A percentile compares a stretch with the other conserved stretches of the same genome.
Evolutionary conservation across 2,329 filamentous ascomycete species (phyloP).

Genomic region (Stachybotrys elegans): DNA sequence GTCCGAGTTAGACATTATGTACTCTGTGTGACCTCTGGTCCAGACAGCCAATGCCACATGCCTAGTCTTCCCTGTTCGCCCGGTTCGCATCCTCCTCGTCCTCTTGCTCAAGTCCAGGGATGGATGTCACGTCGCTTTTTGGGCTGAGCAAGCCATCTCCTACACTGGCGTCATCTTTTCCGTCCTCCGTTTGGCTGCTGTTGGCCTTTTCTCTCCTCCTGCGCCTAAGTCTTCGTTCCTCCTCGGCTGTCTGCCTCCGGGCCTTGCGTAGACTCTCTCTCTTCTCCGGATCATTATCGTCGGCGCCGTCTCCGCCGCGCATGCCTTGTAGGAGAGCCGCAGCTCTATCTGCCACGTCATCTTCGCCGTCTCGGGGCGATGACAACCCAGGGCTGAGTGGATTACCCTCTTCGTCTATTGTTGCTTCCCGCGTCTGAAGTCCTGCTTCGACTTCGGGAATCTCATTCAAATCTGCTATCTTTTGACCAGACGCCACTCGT

Average conservation of each 20-base stretch:
- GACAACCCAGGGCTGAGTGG: conserved; percentile 46
- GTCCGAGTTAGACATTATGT: conserved; percentile 32
- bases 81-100: conserved; percentile 12
- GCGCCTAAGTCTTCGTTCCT: conserved; percentile 65
- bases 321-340: conserved; percentile 81
- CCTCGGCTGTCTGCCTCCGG: conserved; percentile 69
- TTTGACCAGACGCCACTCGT: conserved; percentile 81
- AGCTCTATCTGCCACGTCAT: conserved; percentile 82
- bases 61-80: conserved; percentile 7
- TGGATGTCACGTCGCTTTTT: conserved; percentile 7
- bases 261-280: conserved; percentile 56
- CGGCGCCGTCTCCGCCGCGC: conserved; percentile 59
- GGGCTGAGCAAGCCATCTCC: conserved; percentile 8
- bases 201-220: conserved; percentile 59
- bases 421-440: conserved; percentile 26
- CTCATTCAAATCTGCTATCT: conserved; percentile 68
- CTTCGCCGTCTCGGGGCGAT: conserved; percentile 42
- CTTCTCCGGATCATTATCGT: conserved; percentile 43
- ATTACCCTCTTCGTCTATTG: conserved; percentile 43
- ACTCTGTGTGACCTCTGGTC: conserved; percentile 15
- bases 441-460: conserved; percentile 49
- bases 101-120: conserved; percentile 5
- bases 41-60: neutral
- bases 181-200: conserved; percentile 25
- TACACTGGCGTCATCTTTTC: conserved; percentile 14